Evolutionary conservation across 78 protist genomes (phyloP), one percentile per base, ranked within the genome.

Genomic region (Creolimax fragrantissima): DNA sequence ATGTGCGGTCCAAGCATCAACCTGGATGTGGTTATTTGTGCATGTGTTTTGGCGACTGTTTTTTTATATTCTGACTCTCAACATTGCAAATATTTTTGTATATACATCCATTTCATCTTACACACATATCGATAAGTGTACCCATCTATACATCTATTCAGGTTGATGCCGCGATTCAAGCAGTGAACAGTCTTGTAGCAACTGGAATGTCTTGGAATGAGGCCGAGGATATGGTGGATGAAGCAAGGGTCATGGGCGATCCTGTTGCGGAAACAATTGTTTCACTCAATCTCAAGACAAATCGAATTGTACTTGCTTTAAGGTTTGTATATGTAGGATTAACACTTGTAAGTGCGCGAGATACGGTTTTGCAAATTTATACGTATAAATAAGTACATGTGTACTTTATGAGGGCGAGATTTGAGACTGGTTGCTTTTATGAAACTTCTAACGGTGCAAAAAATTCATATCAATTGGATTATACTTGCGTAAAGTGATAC

Each of bases 141-240:
- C 7, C 4, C 5, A 88, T 3, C 36, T 43, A 3, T 3, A 32
- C 36, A 43, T 32, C 36, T 45, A 88, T 42, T 6, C 39, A 86
- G 37, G 97, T 95, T 11, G 96, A 95, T 81, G 92, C 58, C 66
- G 97, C 96, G 43, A 92, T 96, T 36, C 2, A 3, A 4, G 81
- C 96, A 35, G 74, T 97, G 3, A 35, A 95, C 43, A 41, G 47
- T 7, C 93, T 95, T 45, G 74, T 96, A 2, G 95, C 92, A 2
- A 24, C 42, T 3, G 95, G 94, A 4, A 84, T 97, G 92, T 86
- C 92, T 35, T 98, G 99, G 99, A n/a, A n/a, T 2, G 93, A 92
- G 83, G 94, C 98, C 2, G 24, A 17, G 93, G 81, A 2, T 5
- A 4, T 84, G 42, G 85, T 92, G 90, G 85, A 83, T 11, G 94